Percentiles rank a stretch among this genome's conserved stretches.
Evolutionary conservation across 768 basidiomycete species (phyloP).

Genomic region (Polyporus arcularius): DNA sequence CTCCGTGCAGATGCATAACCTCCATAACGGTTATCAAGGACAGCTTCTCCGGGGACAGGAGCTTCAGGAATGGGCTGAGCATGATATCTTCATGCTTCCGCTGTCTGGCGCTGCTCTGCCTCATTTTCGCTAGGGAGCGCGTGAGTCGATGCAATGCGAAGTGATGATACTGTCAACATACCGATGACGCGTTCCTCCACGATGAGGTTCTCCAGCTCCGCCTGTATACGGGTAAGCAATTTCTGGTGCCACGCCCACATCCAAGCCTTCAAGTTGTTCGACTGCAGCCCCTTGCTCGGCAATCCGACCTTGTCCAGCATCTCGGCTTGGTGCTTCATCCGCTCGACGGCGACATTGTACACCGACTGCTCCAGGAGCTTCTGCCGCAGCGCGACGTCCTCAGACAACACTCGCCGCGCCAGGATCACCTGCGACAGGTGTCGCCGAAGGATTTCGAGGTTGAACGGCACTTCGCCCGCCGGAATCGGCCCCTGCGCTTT

Average conservation of each 20-base stretch:
- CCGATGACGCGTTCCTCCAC: constrained; percentile 35
- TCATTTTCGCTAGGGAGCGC: not conserved
- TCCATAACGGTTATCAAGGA: constrained; percentile 90
- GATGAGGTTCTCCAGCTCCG: constrained; percentile 51
- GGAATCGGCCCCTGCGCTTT: constrained; percentile 25
- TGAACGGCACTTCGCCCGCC: constrained; percentile 64
- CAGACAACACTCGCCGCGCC: constrained; percentile 61
- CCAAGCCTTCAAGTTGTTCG: constrained; percentile 63
- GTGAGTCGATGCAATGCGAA: not conserved
- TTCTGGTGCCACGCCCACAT: constrained; percentile 86
- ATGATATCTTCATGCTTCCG: constrained; percentile 14
- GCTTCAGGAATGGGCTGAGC: constrained; percentile 70
- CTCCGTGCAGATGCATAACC: constrained; percentile 77
- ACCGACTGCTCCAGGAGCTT: constrained; percentile 83
- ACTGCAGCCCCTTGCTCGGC: constrained; percentile 43
- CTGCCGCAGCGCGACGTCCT: constrained; percentile 74
- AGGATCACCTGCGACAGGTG: constrained; percentile 66
- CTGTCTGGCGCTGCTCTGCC: not conserved
- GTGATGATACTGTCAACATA: constrained; percentile 12
- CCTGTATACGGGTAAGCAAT: constrained; percentile 51
- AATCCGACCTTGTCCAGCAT: constrained; percentile 60
- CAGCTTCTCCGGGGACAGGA: constrained; percentile 76
- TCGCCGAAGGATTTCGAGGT: constrained; percentile 68
- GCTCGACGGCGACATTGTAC: constrained; percentile 78
- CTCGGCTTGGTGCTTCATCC: constrained; percentile 64